Conservation (phyloP, 805 yeast genomes). For the Teunomyces lycoperdinae region DNA sequence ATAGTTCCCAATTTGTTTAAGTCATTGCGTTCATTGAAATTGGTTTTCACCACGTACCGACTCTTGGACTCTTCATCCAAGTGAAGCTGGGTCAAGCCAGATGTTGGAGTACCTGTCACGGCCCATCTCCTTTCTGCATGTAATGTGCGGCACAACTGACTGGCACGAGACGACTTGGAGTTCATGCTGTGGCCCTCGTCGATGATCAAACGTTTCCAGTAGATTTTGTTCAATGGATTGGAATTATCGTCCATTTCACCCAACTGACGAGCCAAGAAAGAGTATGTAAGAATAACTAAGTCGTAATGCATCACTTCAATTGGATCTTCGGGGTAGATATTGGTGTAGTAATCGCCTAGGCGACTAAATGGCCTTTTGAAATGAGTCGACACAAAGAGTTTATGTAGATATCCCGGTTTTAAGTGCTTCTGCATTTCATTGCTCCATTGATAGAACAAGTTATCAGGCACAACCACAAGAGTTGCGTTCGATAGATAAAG, state of each 20-base stretch:
- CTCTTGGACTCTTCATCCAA: constrained; percentile 35
- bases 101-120: constrained; percentile 74
- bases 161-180: constrained; percentile 49
- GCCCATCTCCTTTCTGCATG: constrained; percentile 67
- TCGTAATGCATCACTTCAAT: constrained; percentile 45
- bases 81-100: constrained; percentile 60
- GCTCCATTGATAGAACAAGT: constrained; percentile 64
- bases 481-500: constrained; percentile 51
- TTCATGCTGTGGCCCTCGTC: constrained; percentile 74
- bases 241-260: constrained; percentile 17
- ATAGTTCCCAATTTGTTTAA: constrained; percentile 51
- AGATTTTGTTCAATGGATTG: constrained; percentile 41
- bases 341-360: constrained; percentile 15
- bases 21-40: constrained; percentile 54
- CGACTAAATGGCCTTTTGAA: constrained; percentile 20
- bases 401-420: constrained; percentile 31
- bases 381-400: constrained; percentile 30
- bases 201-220: constrained; percentile 70
- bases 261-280: constrained; percentile 44
- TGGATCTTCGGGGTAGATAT: constrained; percentile 21
- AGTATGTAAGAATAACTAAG: constrained; percentile 48
- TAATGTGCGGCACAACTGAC: constrained; percentile 46
- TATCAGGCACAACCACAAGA: constrained; percentile 62
- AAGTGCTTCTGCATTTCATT: constrained; percentile 58
- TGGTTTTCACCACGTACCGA: constrained; percentile 47